Base-by-base conservation (phyloP, 2,329 filamentous ascomycete species). In the Penicillium paneum region DNA sequence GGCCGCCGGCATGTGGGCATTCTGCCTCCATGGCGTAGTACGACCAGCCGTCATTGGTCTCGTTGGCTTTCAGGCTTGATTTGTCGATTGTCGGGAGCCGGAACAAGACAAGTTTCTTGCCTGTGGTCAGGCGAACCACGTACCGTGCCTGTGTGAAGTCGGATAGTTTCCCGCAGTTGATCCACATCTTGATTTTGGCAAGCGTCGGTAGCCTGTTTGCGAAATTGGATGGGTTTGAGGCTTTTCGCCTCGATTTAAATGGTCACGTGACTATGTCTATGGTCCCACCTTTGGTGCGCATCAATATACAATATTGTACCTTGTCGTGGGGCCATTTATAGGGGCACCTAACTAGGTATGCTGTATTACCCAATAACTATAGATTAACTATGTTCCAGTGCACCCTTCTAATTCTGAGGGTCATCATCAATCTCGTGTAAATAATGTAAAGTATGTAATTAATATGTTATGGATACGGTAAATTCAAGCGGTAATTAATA, bases 21-120 rank as follows among this genome's bases (percentile, higher is more conserved):
- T 78, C 74, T 0, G 76, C 76, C 58, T 78, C 76, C 76, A 79
- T 79, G 29, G 76, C 74, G 60, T 75, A 79, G 55, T 77, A 78
- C 1, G 68, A 72, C 76, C 76, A 78, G 28, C 73, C 75, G 64
- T 74, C 64, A 5, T 55, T 55, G 8, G 64, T 69, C 47, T 75
- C 69, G 46, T 72, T 70, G 31, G 63, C 42, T 61, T 66, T 68
- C 39, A 58, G 52, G 36, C 57, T 61, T 8, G 67, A 60, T 21
- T 61, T 60, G 52, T 71, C 68, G 54, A 79, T 79, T 8, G 64
- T 69, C 8, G 76, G 75, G 36, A 79, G 57, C 35, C 76, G 76
- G 55, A 79, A 79, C 8, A 79, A 65, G 21, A 79, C 73, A 52
- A 79, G 64, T 32, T 76, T 75, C 63, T 78, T 78, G 47, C 71